phyloP scores from a whole-genome alignment of 164 flowering plant species.

The Brasenia schreberi region DNA sequence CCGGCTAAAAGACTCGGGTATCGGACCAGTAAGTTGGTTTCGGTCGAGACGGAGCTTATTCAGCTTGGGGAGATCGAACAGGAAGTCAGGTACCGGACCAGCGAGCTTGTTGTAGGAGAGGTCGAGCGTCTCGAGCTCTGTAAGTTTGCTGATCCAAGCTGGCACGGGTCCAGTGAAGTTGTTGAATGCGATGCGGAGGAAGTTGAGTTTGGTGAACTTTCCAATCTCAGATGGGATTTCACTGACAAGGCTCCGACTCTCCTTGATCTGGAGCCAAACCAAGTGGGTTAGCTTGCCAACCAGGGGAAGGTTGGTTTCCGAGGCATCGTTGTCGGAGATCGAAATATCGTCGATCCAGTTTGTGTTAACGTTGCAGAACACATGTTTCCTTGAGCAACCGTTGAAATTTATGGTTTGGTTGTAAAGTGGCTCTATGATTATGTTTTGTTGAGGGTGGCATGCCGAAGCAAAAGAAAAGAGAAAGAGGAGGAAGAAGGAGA shows the following conservation, averaged over 20 bases:
- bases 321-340: background rate
- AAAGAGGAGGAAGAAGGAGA: background rate
- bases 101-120: constrained; percentile 47
- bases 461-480: background rate
- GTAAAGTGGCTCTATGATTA: background rate
- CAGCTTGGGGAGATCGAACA: constrained; percentile 1
- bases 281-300: background rate
- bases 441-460: background rate
- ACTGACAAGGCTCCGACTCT: constrained; percentile 29
- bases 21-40: background rate
- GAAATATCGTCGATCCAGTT: background rate
- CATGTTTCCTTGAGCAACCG: background rate
- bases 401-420: background rate
- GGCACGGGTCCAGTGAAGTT: constrained; percentile 19
- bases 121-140: constrained; percentile 25
- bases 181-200: constrained; percentile 28
- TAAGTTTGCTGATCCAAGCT: constrained; percentile 25
- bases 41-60: background rate
- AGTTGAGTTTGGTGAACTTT: constrained; percentile 38
- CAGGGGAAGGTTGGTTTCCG: background rate
- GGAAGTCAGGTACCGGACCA: constrained; percentile 44
- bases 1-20: background rate
- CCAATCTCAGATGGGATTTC: constrained; percentile 38
- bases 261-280: background rate
- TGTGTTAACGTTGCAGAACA: background rate